phyloP scores from a whole-genome alignment of 2,329 filamentous ascomycete species.

The Fusarium sp. region DNA sequence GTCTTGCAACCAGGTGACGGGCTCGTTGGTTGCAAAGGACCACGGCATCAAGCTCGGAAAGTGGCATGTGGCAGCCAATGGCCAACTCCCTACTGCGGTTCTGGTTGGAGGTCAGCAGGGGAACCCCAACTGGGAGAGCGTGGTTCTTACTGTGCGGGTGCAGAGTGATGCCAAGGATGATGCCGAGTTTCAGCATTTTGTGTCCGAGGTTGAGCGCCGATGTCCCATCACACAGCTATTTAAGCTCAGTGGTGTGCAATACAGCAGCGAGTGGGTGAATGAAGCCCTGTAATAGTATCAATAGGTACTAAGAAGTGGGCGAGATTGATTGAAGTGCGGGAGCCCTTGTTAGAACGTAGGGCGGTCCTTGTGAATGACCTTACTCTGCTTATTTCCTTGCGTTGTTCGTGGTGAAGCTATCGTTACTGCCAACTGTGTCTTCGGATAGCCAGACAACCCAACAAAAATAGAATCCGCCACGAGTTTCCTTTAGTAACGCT shows the following conservation, averaged over 20 bases:
- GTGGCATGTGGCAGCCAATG: background rate
- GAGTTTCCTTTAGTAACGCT: too few relatives aligned
- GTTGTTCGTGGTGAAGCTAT: too few relatives aligned
- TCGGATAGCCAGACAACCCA: too few relatives aligned
- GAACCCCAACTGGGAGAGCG: background rate
- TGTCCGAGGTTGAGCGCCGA: background rate
- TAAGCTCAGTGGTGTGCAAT: background rate
- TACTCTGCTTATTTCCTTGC: too few relatives aligned
- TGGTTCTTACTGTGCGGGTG: background rate
- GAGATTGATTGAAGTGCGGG: background rate
- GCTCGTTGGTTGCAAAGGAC: background rate
- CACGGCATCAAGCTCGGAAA: background rate
- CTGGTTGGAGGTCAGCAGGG: background rate
- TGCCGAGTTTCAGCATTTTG: background rate
- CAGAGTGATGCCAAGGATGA: background rate
- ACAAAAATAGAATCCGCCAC: too few relatives aligned
- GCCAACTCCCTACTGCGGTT: background rate
- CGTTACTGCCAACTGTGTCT: too few relatives aligned
- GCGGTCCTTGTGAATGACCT: too few relatives aligned
- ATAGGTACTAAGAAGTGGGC: background rate
- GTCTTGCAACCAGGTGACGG: background rate
- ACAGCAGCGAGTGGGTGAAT: background rate
- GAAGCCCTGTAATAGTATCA: background rate
- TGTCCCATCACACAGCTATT: background rate
- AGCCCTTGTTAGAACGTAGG: background rate